These are phyloP conservation scores for Triticum aestivum DNA, from an alignment of 176 grass and related monocot genomes.

Conservation along the genomic window DNA sequence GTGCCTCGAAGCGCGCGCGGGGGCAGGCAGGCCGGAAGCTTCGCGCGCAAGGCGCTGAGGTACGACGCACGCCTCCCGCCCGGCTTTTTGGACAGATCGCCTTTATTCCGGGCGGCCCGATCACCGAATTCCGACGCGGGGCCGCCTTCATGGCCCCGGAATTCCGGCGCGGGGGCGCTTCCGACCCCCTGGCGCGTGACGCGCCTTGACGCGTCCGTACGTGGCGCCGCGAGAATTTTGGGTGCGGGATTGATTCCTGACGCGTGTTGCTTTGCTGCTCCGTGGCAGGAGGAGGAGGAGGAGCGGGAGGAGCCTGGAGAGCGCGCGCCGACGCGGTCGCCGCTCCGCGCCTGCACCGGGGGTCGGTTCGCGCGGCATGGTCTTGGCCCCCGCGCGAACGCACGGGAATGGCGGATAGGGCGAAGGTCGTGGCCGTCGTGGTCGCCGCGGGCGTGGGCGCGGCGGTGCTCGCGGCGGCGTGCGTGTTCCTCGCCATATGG, in stretches of 20 bases:
- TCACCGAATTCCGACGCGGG: not conserved
- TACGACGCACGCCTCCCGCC: conserved; percentile 12
- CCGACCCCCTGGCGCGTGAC: not conserved
- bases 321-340: not conserved
- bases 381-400: conserved; percentile 27
- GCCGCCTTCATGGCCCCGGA: not conserved
- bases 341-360: not conserved
- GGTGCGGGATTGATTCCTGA: not conserved
- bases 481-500: conserved; percentile 51
- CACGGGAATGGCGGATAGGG: conserved; percentile 46
- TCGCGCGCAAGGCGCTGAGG: not conserved
- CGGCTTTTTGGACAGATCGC: not conserved
- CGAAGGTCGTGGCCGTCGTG: conserved; percentile 36
- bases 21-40: not conserved
- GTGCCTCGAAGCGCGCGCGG: too few relatives aligned
- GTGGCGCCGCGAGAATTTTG: not conserved
- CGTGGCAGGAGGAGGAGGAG: conserved; percentile 17
- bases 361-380: conserved; percentile 23
- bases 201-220: not conserved
- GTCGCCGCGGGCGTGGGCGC: conserved; percentile 45
- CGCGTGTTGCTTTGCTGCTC: not conserved
- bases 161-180: not conserved
- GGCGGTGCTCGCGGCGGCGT: conserved; percentile 37
- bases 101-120: not conserved
- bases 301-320: not conserved